Conservation (phyloP, 371 early-diverging fungal species). For the Mucor saturninus region DNA sequence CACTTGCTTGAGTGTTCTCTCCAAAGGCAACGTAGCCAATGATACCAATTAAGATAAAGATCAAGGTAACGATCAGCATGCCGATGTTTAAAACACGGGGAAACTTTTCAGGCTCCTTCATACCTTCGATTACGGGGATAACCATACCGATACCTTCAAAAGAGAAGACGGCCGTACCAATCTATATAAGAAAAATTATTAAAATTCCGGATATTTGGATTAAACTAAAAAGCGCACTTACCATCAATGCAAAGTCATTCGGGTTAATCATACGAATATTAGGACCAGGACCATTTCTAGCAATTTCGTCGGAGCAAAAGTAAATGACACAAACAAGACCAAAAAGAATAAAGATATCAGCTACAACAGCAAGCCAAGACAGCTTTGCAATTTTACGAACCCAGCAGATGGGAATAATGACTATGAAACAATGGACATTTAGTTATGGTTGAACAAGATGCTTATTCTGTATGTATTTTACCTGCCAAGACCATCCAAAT, state of each 20-base stretch:
- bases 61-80: slow-evolving; percentile 59
- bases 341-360: slow-evolving; percentile 79
- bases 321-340: slow-evolving; percentile 78
- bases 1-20: slow-evolving; percentile 68
- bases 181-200: slow-evolving; percentile 2
- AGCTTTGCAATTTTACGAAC: slow-evolving; percentile 80
- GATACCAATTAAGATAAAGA: slow-evolving; percentile 72
- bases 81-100: slow-evolving; percentile 62
- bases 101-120: slow-evolving; percentile 69
- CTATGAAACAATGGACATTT: not conserved
- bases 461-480: not conserved
- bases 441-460: too few species aligned
- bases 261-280: slow-evolving; percentile 54
- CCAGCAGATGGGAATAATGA: slow-evolving; percentile 80
- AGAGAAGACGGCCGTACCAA: slow-evolving; percentile 87
- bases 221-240: too few species aligned
- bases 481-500: slow-evolving; percentile 70
- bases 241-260: slow-evolving; percentile 66
- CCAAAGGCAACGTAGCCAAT: slow-evolving; percentile 80
- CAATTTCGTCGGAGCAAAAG: slow-evolving; percentile 60
- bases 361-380: slow-evolving; percentile 70
- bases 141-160: slow-evolving; percentile 79
- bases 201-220: too few species aligned
- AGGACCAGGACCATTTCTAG: slow-evolving; percentile 58
- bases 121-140: slow-evolving; percentile 63